These are phyloP conservation scores for Calocybe cyanea DNA, from an alignment of 768 basidiomycete species.

Conservation along the genomic window DNA sequence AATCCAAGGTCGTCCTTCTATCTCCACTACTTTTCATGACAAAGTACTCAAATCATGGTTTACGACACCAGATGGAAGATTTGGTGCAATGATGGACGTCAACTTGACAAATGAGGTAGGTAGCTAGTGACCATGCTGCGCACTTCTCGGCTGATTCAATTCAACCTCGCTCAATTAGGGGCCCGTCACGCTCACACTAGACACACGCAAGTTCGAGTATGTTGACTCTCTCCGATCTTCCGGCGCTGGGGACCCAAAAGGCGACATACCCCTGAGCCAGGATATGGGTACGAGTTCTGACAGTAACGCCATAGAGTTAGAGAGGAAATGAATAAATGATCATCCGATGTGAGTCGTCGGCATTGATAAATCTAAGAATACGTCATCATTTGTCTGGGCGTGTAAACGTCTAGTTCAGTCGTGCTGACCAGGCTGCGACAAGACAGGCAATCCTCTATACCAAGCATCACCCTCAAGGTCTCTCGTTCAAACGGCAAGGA, in stretches of 20 bases:
- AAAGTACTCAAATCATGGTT: background rate
- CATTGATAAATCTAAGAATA: constrained; percentile 1
- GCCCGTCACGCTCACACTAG: constrained; percentile 81
- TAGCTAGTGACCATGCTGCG: constrained; percentile 21
- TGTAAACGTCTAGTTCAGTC: background rate
- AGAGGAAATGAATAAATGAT: constrained; percentile 4
- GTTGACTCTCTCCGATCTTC: constrained; percentile 24
- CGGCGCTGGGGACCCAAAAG: constrained; percentile 9
- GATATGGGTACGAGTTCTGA: background rate
- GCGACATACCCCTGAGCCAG: constrained; percentile 1
- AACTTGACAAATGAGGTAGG: constrained; percentile 81
- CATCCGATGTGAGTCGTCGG: constrained; percentile 3
- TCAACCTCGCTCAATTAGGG: constrained; percentile 63
- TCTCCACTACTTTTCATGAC: constrained; percentile 3
- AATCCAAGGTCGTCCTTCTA: constrained; percentile 63
- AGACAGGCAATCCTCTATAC: too few relatives aligned
- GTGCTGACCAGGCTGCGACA: too few relatives aligned
- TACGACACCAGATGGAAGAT: constrained; percentile 67
- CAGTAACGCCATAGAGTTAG: background rate
- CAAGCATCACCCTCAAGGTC: too few relatives aligned
- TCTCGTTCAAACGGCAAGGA: too few relatives aligned
- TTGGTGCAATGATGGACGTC: constrained; percentile 97
- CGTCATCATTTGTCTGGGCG: background rate
- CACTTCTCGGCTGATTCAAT: constrained; percentile 32
- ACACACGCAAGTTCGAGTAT: constrained; percentile 78